Evolutionary conservation across 352 stramenopile species (phyloP).

Genomic region (Chrysophaeum taylorii): DNA sequence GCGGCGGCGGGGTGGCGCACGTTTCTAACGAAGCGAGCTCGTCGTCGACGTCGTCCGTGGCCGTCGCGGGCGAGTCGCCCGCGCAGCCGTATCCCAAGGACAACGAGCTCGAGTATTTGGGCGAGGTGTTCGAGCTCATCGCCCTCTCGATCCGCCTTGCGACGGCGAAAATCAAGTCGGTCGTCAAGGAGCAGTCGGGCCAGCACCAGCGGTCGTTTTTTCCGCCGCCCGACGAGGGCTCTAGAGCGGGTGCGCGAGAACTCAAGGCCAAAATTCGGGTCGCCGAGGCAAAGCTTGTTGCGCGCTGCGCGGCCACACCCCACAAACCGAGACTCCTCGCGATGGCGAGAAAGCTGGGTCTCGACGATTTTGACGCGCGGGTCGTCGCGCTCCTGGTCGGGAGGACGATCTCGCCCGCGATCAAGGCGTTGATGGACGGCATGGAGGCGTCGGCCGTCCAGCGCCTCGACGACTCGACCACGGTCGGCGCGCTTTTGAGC

Average conservation of each 20-base stretch:
- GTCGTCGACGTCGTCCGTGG: constrained; percentile 36
- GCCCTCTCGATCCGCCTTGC: constrained; percentile 66
- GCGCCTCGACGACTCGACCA: constrained; percentile 72
- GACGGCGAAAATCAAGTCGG: constrained; percentile 63
- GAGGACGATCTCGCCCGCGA: constrained; percentile 62
- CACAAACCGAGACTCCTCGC: constrained; percentile 52
- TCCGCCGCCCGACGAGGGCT: constrained; percentile 25
- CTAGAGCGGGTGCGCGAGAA: constrained; percentile 59
- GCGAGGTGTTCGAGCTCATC: constrained; percentile 72
- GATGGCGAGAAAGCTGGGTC: constrained; percentile 58
- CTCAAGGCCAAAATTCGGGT: constrained; percentile 70
- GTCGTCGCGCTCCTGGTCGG: constrained; percentile 76
- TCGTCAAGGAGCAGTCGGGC: constrained; percentile 63
- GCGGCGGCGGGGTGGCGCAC: background rate
- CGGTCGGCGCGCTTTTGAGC: constrained; percentile 70
- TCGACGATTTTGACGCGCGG: constrained; percentile 70
- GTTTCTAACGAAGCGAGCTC: constrained; percentile 26
- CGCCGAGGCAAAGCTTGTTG: constrained; percentile 52
- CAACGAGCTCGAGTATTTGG: constrained; percentile 71
- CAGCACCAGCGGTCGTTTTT: background rate
- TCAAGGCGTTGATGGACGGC: constrained; percentile 1
- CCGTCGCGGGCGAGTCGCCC: constrained; percentile 36
- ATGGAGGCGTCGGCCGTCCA: constrained; percentile 42
- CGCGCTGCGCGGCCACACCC: constrained; percentile 39
- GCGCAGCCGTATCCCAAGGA: constrained; percentile 62